Evolutionary conservation across 768 basidiomycete genomes (phyloP), one percentile per base, ranked within the genome.

Genomic region (Cystobasidium onofrii): DNA sequence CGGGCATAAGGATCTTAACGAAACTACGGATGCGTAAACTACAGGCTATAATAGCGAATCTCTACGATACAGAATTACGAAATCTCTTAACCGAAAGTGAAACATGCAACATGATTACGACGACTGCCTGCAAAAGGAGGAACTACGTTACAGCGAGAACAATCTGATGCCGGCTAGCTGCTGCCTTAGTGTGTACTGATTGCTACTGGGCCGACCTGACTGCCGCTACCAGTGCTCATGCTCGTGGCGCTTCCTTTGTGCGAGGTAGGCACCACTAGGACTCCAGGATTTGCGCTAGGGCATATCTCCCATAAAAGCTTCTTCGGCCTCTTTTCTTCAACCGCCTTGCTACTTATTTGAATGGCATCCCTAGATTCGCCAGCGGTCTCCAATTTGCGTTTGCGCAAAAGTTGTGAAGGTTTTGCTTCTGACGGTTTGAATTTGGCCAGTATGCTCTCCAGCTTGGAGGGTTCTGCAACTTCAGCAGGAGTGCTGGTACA

Each of bases 221-320:
- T 50, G 9, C 46, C 46, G 18, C n/a, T 50, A 50, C 46, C 46
- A n/a, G 9, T 50, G n/a, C 46, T 50, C 46, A 50, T n/a, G 18
- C 46, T 50, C 15, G 46, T 17, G 12, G 46, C 46, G n/a, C 46
- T 50, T n/a, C 46, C 46, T 20, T 27, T 34, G 29, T 27, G 17
- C 27, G 57, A 34, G 6, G 63, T 43, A 39, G 31, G 3, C 20
- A 71, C 55, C 6, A 71, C 52, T 13, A 33, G 34, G 2, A 71
- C 31, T 25, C n/a, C 69, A 17, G 69, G 29, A 6, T 54, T 60
- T 6, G 52, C 54, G n/a, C 36, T 33, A 10, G 69, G 69, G 34
- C 69, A 71, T 1, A 71, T 71, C 33, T 36, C 69, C 69, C 69
- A 71, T 18, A 71, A 25, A n/a, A 71, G 69, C 43, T 60, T 55